phyloP scores from a whole-genome alignment of 176 grass and related monocot species.

The Cenchrus fungigraminus region DNA sequence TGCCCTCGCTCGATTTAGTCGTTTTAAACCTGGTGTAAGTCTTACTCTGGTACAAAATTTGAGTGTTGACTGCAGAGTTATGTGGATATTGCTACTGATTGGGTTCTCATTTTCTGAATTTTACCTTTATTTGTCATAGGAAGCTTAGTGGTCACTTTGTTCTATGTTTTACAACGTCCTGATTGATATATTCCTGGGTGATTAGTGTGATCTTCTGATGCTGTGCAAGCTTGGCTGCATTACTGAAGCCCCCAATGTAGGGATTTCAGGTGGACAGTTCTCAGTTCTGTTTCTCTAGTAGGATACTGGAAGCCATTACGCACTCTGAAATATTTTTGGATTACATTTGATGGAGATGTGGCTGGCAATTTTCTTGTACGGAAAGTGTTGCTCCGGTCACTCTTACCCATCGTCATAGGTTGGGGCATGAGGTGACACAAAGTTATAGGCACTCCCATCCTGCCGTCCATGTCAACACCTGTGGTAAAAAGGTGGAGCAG shows the following conservation, averaged over 20 bases:
- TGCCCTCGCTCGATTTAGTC: slow-evolving; percentile 32
- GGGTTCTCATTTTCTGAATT: neutral
- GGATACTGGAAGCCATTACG: neutral
- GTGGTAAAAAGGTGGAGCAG: neutral
- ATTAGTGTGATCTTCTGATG: too few relatives aligned
- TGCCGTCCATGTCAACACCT: slow-evolving; percentile 8
- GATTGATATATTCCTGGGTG: too few relatives aligned
- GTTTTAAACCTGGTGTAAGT: slow-evolving; percentile 27
- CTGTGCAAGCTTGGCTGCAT: too few relatives aligned
- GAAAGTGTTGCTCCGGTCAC: neutral
- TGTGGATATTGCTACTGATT: slow-evolving; percentile 29
- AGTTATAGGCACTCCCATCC: slow-evolving; percentile 2
- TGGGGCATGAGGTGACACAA: slow-evolving; percentile 15
- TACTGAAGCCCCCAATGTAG: neutral
- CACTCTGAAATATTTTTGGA: neutral
- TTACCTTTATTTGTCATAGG: too few relatives aligned
- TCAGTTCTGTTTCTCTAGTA: too few relatives aligned
- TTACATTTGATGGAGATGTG: neutral
- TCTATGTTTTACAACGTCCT: too few relatives aligned
- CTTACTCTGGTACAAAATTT: slow-evolving; percentile 39
- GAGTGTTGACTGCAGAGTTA: slow-evolving; percentile 36
- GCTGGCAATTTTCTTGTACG: neutral
- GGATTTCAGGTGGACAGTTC: neutral
- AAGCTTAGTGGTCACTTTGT: neutral
- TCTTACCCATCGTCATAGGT: neutral